Base-by-base conservation (phyloP, 352 stramenopile genomes). In the Phytophthora vignae region DNA sequence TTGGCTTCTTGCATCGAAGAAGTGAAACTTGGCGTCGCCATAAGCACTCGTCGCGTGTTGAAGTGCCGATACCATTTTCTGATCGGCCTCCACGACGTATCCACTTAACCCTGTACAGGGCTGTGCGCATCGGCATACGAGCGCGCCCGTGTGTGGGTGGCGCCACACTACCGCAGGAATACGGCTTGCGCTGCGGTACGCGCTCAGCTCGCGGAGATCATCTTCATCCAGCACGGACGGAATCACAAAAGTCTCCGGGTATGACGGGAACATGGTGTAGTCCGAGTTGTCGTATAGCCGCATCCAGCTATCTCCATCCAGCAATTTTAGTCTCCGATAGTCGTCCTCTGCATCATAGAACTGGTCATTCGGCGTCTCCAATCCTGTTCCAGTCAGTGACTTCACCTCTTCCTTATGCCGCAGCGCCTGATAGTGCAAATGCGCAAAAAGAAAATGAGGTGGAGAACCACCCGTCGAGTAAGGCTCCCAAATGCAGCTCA, bases 101-200 rank as follows among this genome's bases (percentile, higher is more conserved):
- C 90, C 90, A 59, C 89, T 95, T 58, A 96, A 59, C 4, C 91
- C 91, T 50, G 88, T 86, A 58, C 87, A 95, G 17, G 91, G 91
- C 60, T 97, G 91, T 6, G 91, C 91, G 55, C 91, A 97, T 46
- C 91, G 82, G 59, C 76, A 90, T 60, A 99, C 91, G 55, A 95
- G 90, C 4, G 95, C 94, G n/a, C 93, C 89, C 15, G 96, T 96
- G 52, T 90, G 74, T n/a, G 88, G 88, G 72, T 97, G 92, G 12
- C 91, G 85, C 94, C 95, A 99, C 17, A 98, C 96, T 22, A 99
- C 84, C 1, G 91, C 91, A 1, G 96, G 96, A 31, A 99, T 90
- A 17, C 98, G 93, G 69, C 95, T 95, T 54, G 97, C 97, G 57
- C 90, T 98, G 19, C 98, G 94, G 79, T 99, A 99, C n/a, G 83